These are phyloP conservation scores for Ramaria rubella DNA, from an alignment of 768 basidiomycete species.

Conservation along the genomic window DNA sequence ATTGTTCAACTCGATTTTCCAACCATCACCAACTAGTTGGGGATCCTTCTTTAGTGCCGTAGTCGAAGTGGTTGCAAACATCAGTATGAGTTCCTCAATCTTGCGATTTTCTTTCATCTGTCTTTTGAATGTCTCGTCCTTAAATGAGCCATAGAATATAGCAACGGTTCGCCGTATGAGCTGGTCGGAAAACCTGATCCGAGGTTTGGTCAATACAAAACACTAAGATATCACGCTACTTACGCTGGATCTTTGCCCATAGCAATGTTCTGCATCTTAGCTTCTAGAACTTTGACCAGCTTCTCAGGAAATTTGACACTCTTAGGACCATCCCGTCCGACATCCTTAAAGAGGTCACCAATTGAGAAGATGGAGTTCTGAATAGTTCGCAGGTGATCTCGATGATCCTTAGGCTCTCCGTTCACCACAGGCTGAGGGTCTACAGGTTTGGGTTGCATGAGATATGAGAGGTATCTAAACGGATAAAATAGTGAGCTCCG, in stretches of 20 bases:
- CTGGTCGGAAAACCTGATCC: constrained; percentile 77
- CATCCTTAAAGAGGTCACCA: constrained; percentile 76
- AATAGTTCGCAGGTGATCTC: constrained; percentile 57
- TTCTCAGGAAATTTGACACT: constrained; percentile 93
- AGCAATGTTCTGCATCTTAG: constrained; percentile 84
- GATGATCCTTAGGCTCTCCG: constrained; percentile 55
- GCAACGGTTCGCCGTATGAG: constrained; percentile 85
- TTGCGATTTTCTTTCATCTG: constrained; percentile 96
- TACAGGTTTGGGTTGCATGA: constrained; percentile 26
- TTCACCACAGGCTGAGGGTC: constrained; percentile 27
- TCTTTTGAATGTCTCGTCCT: constrained; percentile 74
- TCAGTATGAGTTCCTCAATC: constrained; percentile 94
- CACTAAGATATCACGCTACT: constrained; percentile 28
- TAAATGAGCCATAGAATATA: constrained; percentile 87
- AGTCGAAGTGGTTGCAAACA: constrained; percentile 90
- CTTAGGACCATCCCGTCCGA: constrained; percentile 63
- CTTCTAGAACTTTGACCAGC: constrained; percentile 83
- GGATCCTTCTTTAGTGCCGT: constrained; percentile 86
- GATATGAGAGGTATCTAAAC: constrained; percentile 61
- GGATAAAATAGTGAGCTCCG: constrained; percentile 9
- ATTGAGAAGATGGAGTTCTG: constrained; percentile 50
- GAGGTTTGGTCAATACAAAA: not conserved
- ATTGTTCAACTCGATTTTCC: constrained; percentile 89
- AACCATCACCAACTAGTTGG: constrained; percentile 72
- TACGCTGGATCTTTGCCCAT: constrained; percentile 89